Percentiles rank a stretch among this genome's conserved stretches.
Conservation (phyloP, 73 alveolate genomes). For the Stentor coeruleus region DNA sequence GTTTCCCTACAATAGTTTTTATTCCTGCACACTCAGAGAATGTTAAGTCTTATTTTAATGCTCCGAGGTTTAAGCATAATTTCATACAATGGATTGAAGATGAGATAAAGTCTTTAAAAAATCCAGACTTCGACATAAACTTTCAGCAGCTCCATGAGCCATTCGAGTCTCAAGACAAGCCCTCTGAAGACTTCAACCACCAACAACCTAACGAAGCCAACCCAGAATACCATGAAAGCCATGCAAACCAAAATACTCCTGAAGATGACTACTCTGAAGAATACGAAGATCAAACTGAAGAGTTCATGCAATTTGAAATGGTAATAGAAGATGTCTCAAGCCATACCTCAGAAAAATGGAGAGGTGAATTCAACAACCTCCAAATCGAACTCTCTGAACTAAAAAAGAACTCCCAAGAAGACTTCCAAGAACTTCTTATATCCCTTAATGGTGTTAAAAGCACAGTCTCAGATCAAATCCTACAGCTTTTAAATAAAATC, state of each 20-base stretch:
- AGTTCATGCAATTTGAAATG: neutral
- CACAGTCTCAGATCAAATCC: neutral
- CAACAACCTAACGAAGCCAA: neutral
- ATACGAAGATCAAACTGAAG: neutral
- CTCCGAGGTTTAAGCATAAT: neutral
- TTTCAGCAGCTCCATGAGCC: neutral
- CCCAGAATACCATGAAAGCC: neutral
- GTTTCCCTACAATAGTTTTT: neutral
- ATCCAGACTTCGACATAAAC: neutral
- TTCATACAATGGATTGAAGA: slow-evolving; percentile 13
- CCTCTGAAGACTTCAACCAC: neutral
- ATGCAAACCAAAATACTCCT: too few relatives aligned
- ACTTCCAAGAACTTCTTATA: slow-evolving; percentile 14
- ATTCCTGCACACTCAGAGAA: neutral
- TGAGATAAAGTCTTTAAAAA: neutral
- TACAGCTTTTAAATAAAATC: neutral
- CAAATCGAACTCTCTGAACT: slow-evolving; percentile 8
- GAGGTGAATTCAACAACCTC: neutral
- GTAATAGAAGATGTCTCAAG: neutral
- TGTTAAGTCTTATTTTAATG: neutral
- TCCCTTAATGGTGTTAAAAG: neutral
- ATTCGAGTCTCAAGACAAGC: neutral
- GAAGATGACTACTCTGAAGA: too few relatives aligned
- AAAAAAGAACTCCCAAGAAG: neutral
- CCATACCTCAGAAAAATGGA: slow-evolving; percentile 10